Base-by-base conservation (phyloP, 2,329 filamentous ascomycete species). In the Colletotrichum truncatum region DNA sequence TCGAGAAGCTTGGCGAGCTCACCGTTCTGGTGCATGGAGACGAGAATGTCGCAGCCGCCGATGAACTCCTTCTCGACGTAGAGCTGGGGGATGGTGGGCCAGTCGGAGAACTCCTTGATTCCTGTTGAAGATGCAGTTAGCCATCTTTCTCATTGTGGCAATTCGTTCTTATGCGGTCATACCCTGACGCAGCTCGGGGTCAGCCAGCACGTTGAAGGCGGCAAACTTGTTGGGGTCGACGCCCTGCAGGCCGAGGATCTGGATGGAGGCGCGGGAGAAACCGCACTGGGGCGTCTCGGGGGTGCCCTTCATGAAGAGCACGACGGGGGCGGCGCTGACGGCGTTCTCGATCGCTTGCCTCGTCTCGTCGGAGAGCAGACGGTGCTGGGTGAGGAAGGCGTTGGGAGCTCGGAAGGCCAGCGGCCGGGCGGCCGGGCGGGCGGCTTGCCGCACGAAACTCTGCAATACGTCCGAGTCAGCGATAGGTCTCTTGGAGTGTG, bases 221-320 rank as follows among this genome's bases (percentile, higher is more conserved):
- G 94, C 93, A 77, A 99, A 99, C 83, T 98, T 98, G 70, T 87
- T 86, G 14, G 96, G 96, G 81, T 98, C 93, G 67, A 99, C 94
- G 69, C 96, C 96, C 82, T 99, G 95, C 73, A 98, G 81, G 63
- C 95, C 93, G 69, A 99, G 85, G 73, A 99, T 94, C 84, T 98
- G 94, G 77, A 99, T 97, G 76, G 88, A 93, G 58, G 95, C 95
- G 73, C 94, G 89, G 64, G 95, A 98, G 85, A 98, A 99, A 46
- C 96, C 96, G 81, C 96, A 99, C 80, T 98, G 94, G 18, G 96
- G 96, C 67, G 89, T 93, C 82, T 98, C 94, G 64, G 96, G 96
- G 1, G 96, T 98, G 65, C 96, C 96, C 84, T 99, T 99, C 96
- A 99, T 99, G 85, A 99, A 99, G 62, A 99, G 86, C 1, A 99